Evolutionary conservation across 495 filamentous ascomycete species (phyloP).

Genomic region (Staphylotrichum tortipilum): DNA sequence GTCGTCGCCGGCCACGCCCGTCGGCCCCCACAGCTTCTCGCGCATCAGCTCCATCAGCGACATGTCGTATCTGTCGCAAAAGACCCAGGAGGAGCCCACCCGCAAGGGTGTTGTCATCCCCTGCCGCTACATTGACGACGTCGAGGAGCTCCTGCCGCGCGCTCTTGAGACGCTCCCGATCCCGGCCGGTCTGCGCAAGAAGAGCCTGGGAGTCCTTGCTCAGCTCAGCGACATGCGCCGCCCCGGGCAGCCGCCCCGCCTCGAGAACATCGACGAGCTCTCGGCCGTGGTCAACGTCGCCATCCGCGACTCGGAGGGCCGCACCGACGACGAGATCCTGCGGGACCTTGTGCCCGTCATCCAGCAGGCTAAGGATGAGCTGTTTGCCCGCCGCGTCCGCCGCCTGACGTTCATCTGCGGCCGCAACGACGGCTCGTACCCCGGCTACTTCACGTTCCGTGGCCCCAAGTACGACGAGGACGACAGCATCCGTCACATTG

Average conservation of each 20-base stretch:
- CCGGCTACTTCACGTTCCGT: slow-evolving; percentile 96
- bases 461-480: slow-evolving; percentile 85
- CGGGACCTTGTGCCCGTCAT: slow-evolving; percentile 64
- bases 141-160: slow-evolving; percentile 70
- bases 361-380: slow-evolving; percentile 73
- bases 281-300: slow-evolving; percentile 88
- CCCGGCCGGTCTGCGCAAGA: slow-evolving; percentile 32
- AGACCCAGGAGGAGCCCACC: slow-evolving; percentile 61
- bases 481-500: slow-evolving; percentile 89
- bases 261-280: slow-evolving; percentile 59
- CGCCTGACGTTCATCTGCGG: slow-evolving; percentile 95
- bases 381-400: slow-evolving; percentile 70
- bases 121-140: slow-evolving; percentile 86
- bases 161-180: slow-evolving; percentile 76
- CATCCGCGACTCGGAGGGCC: slow-evolving; percentile 78
- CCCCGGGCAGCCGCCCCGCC: slow-evolving; percentile 34
- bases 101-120: slow-evolving; percentile 92
- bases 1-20: slow-evolving; percentile 80
- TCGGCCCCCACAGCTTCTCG: slow-evolving; percentile 56
- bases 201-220: slow-evolving; percentile 51
- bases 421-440: slow-evolving; percentile 87
- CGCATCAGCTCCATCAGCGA: slow-evolving; percentile 91
- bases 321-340: slow-evolving; percentile 75
- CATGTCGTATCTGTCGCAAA: slow-evolving; percentile 74
- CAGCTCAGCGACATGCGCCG: slow-evolving; percentile 66